Base-by-base conservation (phyloP, 192 early-diverging fungal species). In the Obelidium mucronatum region DNA sequence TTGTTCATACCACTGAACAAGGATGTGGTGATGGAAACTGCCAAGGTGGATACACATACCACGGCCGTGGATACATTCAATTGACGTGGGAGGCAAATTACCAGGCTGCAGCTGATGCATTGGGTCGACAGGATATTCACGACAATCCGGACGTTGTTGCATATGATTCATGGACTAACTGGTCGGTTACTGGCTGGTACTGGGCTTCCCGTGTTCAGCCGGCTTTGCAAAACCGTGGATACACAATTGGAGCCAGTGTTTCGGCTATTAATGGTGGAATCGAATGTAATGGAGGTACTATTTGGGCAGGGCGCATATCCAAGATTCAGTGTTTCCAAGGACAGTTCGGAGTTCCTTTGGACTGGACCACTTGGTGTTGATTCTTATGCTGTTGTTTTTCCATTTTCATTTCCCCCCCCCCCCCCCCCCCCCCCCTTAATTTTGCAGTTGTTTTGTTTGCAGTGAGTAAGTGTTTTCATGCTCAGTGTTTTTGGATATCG, bases 1-100 rank as follows among this genome's bases (percentile, higher is more conserved):
- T 64, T 22, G 30, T 8, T 8, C 17, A 22, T 36, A 22, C 36
- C 28, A 37, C 17, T 40, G 34, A 64, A 26, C 26, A 39, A 22
- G 31, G 62, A 19, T 40, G 62, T 39, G 22, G 36, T 17, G 34
- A 64, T n/a, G 37, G 62, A 13, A n/a, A 37, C 30, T 74, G 72
- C 72, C 36, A 56, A 22, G 28, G 40, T 31, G 72, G 72, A 40
- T 22, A 37, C 33, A 48, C 8, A 19, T 74, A 62, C 72, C 35
- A 42, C 31, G 72, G 72, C 22, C 72, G 59, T 51, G 72, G 72
- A 5, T 74, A 30, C 40, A 60, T 74, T 33, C 72, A 74, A 28
- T 39, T 74, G 4, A 63, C 72, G 13, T 63, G 60, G 56, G 40
- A 74, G 28, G 33, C 56, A 19, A 74, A 74, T 40, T 74, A 74